Conservation (phyloP, 2,329 filamentous ascomycete species). For the Paraconiothyrium brasiliense region DNA sequence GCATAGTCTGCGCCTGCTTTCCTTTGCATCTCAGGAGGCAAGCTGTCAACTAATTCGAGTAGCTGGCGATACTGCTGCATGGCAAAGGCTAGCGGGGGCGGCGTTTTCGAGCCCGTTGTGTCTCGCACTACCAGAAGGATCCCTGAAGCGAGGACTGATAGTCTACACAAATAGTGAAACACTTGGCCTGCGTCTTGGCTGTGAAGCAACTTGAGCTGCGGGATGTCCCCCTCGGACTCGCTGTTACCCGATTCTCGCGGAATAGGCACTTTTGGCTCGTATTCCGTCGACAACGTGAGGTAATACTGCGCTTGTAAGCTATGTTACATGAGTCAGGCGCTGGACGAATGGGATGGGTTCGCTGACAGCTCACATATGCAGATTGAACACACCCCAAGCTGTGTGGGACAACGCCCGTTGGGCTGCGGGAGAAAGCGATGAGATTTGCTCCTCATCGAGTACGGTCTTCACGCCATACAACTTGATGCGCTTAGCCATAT, state of each 20-base stretch:
- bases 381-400: conserved; percentile 17
- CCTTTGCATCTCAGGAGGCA: conserved; percentile 4
- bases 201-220: background rate
- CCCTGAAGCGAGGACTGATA: conserved; percentile 9
- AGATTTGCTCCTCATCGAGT: conserved; percentile 11
- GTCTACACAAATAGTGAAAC: conserved; percentile 6
- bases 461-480: conserved; percentile 7
- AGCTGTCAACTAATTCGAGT: conserved; percentile 10
- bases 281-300: conserved; percentile 2
- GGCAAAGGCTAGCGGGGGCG: conserved; percentile 17
- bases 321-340: conserved; percentile 2
- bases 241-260: background rate
- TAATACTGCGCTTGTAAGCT: conserved; percentile 16
- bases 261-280: conserved; percentile 4
- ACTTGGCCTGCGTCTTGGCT: background rate
- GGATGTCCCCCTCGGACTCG: background rate
- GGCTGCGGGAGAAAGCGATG: conserved; percentile 6
- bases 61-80: conserved; percentile 8
- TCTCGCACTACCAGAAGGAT: conserved; percentile 1
- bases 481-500: conserved; percentile 15
- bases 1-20: background rate
- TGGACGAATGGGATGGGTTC: conserved; percentile 1
- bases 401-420: conserved; percentile 13
- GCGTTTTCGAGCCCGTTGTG: background rate
- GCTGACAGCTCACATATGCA: conserved; percentile 16